A percentile compares a stretch with the other conserved stretches of the same genome.
Conservation (phyloP, 192 early-diverging fungal species). For the Linnemannia schmuckeri region DNA sequence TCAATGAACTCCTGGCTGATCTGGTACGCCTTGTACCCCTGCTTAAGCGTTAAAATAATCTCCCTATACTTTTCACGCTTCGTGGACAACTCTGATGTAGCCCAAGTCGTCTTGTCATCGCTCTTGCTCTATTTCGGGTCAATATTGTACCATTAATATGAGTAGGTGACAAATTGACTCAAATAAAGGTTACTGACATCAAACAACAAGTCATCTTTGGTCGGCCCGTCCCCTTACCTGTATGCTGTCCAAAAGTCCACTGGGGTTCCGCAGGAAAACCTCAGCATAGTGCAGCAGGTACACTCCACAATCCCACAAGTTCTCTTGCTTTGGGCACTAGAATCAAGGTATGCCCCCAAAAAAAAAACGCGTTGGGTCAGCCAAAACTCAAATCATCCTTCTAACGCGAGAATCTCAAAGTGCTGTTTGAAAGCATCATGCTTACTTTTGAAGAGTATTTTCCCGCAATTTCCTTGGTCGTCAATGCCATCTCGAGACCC, state of each 20-base stretch:
- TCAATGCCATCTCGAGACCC: slow-evolving; percentile 17
- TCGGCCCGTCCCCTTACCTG: slow-evolving; percentile 10
- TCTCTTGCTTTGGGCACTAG: slow-evolving; percentile 79
- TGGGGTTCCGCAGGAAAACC: slow-evolving; percentile 64
- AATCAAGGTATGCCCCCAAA: background rate
- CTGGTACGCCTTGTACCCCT: slow-evolving; percentile 31
- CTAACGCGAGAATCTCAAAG: background rate
- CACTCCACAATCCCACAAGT: slow-evolving; percentile 90
- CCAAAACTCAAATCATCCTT: too few species aligned
- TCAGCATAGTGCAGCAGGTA: slow-evolving; percentile 86
- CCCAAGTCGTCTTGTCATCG: slow-evolving; percentile 36
- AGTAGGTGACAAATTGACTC: background rate
- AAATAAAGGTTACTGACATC: background rate
- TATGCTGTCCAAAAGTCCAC: slow-evolving; percentile 19
- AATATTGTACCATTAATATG: background rate
- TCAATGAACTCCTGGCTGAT: slow-evolving; percentile 29
- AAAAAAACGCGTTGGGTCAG: background rate
- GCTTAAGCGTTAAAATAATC: slow-evolving; percentile 13
- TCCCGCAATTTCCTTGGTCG: slow-evolving; percentile 34
- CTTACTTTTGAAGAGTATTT: slow-evolving; percentile 47
- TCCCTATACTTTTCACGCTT: slow-evolving; percentile 43
- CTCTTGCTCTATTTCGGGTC: slow-evolving; percentile 17
- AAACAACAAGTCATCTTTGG: too few species aligned
- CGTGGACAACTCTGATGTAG: slow-evolving; percentile 20
- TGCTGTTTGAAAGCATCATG: background rate